Evolutionary conservation across 192 early-diverging fungal genomes (phyloP).

Genomic region (Rhizoclosmatium sp.): DNA sequence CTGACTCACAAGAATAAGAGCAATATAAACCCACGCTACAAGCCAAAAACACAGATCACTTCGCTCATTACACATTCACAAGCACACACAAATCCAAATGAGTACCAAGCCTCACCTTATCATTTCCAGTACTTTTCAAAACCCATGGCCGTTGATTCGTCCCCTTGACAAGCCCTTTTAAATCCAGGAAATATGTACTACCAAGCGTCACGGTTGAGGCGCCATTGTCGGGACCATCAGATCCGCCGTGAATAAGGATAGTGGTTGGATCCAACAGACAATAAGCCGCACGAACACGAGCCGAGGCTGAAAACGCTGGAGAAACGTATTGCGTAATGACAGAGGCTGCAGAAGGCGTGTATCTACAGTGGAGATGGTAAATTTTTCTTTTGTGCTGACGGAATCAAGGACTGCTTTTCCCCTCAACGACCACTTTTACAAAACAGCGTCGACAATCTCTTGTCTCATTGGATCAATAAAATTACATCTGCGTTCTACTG

Average conservation of each 20-base stretch:
- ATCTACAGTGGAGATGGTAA: neutral
- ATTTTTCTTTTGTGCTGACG: neutral
- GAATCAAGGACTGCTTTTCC: neutral
- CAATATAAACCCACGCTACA: no score
- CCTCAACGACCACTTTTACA: no score
- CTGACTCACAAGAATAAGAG: no score
- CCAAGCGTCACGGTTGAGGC: neutral
- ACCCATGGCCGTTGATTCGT: neutral
- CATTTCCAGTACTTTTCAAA: no score
- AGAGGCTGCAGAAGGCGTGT: neutral
- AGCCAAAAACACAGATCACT: no score
- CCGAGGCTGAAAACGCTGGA: neutral
- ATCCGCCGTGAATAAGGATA: conserved; percentile 24
- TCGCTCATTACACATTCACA: no score
- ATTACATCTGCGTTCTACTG: no score
- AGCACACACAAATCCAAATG: no score
- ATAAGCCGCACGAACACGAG: neutral
- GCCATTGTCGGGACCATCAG: neutral
- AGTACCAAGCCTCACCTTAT: no score
- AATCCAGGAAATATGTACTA: conserved; percentile 11
- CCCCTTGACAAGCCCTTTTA: neutral
- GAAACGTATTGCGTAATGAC: neutral
- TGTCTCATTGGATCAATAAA: no score
- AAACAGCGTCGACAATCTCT: no score
- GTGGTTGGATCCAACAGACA: conserved; percentile 26